Base-by-base conservation (phyloP, 148 eudicot species). In the Cornus florida region DNA sequence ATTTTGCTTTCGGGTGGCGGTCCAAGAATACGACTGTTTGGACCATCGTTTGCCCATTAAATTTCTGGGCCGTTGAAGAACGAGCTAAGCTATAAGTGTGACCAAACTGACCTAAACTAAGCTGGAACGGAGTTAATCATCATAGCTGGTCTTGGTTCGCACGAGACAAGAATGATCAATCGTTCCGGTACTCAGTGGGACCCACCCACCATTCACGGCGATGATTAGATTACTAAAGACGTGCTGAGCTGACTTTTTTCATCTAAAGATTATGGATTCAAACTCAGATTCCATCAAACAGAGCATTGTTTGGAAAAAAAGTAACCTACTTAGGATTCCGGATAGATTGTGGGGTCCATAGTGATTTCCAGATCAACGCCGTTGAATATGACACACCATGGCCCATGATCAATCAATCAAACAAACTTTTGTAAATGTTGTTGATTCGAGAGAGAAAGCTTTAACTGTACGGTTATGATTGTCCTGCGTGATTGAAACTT, bases 201-300 rank as follows among this genome's bases (percentile, higher is more conserved):
- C 66, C 66, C 66, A 4, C 66, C 66, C 66, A 7, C 66, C 66
- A 62, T 62, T 62, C 66, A 20, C 66, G 66, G 66, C 66, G 66
- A 19, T 62, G 24, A 62, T 17, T 62, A 53, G 59, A 53, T 53
- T 53, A 43, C 48, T 43, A 43, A 43, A 35, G 38, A 35, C 5
- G 38, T 35, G 38, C 38, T 4, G 38, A 35, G 9, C 48, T 43
- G 48, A 43, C 48, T 43, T 43, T 53, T 16, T 14, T 0, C 14
- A 53, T 28, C 17, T 53, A 53, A 13, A 12, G 19, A 53, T 53
- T 4, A 53, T 20, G 66, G 23, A n/a, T 19, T 62, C 66, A 62
- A 62, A 62, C 66, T 62, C 24, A 20, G 11, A 62, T 62, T 62
- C 66, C 66, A 62, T n/a, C 66, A 62, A 6, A 62, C 8, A 20